Evolutionary conservation across 2,329 filamentous ascomycete genomes (phyloP), one percentile per base, ranked within the genome.

Genomic region (Elsinoe necatrix): DNA sequence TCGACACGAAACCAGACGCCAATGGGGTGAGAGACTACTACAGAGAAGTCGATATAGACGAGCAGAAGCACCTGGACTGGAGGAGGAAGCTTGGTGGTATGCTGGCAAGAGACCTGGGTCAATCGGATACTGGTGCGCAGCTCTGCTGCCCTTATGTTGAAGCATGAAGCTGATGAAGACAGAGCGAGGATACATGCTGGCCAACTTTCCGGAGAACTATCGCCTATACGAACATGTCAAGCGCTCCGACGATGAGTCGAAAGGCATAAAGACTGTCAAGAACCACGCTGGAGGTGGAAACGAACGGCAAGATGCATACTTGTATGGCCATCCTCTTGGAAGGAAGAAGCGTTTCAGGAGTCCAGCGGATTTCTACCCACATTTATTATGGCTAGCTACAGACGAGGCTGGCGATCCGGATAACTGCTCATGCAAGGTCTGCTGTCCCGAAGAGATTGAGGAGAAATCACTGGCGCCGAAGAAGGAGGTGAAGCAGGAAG

Each of bases 291-390:
- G 71, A 34, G 77, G 75, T 31, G 74, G 72, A 9, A 77, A 76
- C 59, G 77, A 80, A 63, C 69, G 80, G 56, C 77, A 80, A 62
- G 80, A 83, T 64, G 78, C 78, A 29, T 83, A 82, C 61, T 71
- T 83, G 4, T 83, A 82, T 64, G 80, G 80, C 18, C 79, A 83
- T 63, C 80, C 80, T 2, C 69, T 73, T 45, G 80, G 80, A 14
- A 72, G 76, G 16, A 77, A 75, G 65, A 82, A 81, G 67, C 73
- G 79, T 50, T 83, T 77, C 64, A 69, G 80, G 56, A 82, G 79
- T 63, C 79, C 80, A 0, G 74, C 74, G 54, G 80, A 83, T 60
- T 83, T 83, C 69, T 80, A 81, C 59, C 79, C 78, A 2, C 80
- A 83, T 64, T 67, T 83, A 2, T 66, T 81, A 1, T 81, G 80